These are phyloP conservation scores for Chondrostereum purpureum DNA, from an alignment of 1,284 basidiomycete genomes.

Conservation along the genomic window DNA sequence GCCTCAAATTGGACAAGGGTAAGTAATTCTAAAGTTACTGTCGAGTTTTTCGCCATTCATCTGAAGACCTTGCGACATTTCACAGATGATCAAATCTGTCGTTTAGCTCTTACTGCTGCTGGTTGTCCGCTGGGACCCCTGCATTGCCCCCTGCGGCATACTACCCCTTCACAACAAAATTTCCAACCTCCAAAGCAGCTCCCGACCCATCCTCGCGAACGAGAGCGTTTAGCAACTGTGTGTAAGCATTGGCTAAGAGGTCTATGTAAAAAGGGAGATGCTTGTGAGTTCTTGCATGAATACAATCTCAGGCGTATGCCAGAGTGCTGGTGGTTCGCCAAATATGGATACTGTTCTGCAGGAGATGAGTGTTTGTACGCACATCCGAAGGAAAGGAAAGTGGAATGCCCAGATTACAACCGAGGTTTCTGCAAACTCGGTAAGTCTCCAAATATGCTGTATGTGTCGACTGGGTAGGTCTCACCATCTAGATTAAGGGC, in stretches of 20 bases:
- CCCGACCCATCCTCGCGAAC: conserved; percentile 75
- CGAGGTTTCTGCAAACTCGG: conserved; percentile 93
- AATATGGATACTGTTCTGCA: conserved; percentile 96
- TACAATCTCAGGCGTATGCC: conserved; percentile 98
- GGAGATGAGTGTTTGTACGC: conserved; percentile 98
- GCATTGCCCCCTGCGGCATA: conserved; percentile 88
- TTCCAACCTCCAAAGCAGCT: conserved; percentile 81
- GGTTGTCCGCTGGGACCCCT: conserved; percentile 86
- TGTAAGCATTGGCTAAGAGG: conserved; percentile 99
- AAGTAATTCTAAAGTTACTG: conserved; percentile 13
- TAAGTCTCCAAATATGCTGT: conserved; percentile 28
- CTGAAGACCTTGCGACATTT: conserved; percentile 5
- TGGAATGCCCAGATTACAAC: conserved; percentile 94
- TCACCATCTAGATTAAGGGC: conserved; percentile 46
- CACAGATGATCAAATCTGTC: conserved; percentile 87
- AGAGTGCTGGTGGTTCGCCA: conserved; percentile 99
- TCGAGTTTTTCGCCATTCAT: conserved; percentile 8
- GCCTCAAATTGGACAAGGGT: conserved; percentile 92
- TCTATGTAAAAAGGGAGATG: conserved; percentile 96
- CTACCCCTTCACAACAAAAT: conserved; percentile 77
- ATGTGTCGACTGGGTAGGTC: conserved; percentile 7
- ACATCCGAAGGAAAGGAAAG: conserved; percentile 90
- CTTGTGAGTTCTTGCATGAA: conserved; percentile 98
- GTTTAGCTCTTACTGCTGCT: conserved; percentile 67
- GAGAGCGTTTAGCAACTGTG: conserved; percentile 87